Evolutionary conservation across 805 yeast species (phyloP), one percentile per base, ranked within the genome.

Genomic region (Clavispora vitiphila): DNA sequence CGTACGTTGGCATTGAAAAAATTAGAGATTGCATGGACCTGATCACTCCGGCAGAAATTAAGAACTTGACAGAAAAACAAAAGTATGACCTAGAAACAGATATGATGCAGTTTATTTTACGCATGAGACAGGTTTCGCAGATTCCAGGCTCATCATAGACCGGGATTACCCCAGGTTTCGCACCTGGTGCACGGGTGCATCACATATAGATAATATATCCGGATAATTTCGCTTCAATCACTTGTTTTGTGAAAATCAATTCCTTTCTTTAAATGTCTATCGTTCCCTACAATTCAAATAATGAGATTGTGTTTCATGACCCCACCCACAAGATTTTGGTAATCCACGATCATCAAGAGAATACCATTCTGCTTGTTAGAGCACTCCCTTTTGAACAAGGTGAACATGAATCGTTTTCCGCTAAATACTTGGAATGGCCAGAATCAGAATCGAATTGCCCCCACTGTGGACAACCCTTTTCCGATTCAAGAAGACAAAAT

Each of bases 221-320:
- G n/a, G n/a, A n/a, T n/a, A n/a, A n/a, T n/a, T n/a, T n/a, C n/a
- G n/a, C n/a, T n/a, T n/a, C n/a, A n/a, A n/a, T 21, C 22, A 5
- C 22, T 21, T 21, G 22, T 5, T 21, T 21, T 21, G 5, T 21
- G 22, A 21, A 21, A n/a, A n/a, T n/a, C n/a, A n/a, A n/a, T n/a
- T n/a, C n/a, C n/a, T n/a, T n/a, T n/a, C n/a, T n/a, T n/a, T 14
- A 37, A 14, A 66, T 66, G 72, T 66, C 72, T 10, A 56, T 66
- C 21, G 67, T 66, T 25, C 71, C 72, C 2, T 66, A 66, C 50
- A 57, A 65, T 41, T 37, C 55, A 15, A 54, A 53, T 30, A 58
- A 56, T 39, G 55, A 57, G 36, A 49, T 66, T 30, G 61, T 66
- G 4, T 64, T 60, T 45, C 69, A 66, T 37, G 69, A 66, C 39